Evolutionary conservation across 768 basidiomycete genomes (phyloP), one percentile per base, ranked within the genome.

Genomic region (Suillus occidentalis): DNA sequence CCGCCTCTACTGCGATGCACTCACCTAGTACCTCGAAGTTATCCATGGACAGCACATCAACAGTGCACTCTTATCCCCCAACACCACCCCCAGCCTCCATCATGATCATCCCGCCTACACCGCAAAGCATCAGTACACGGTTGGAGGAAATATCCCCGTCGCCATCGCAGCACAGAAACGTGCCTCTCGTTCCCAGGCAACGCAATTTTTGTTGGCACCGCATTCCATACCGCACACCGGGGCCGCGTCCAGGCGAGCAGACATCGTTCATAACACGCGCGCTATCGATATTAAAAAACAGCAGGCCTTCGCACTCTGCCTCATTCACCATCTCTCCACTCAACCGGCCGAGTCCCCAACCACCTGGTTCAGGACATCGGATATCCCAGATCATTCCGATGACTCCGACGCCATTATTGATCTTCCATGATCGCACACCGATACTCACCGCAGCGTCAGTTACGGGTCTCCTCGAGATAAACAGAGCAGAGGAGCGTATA

Each of bases 401-500:
- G 22, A 67, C 73, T 20, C 79, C 82, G 22, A 75, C 78, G 0
- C 83, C 87, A 9, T 75, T 93, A 16, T 78, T 92, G 16, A 82
- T 82, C 1, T 93, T 91, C 74, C 85, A 87, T 63, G 92, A 94
- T 72, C 85, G 78, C 42, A 93, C 92, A 3, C 89, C 91, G 0
- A 74, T 90, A 6, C 79, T 88, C 64, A 86, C 85, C 1, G 80
- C 88, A 20, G 76, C 82, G 3, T 85, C 87, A 0, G 76, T 84
- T 8, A 86, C 83, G 1, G 91, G 92, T 6, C 61, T 86, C 40
- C 76, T 94, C 45, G 89, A 90, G 72, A 75, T 94, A 43, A 84
- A 92, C 43, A 75, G 78, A 60, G 76, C 79, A 5, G 84, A 89
- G 65, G 86, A 86, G 61, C 74, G 78, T 20, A 74, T 81, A 37